Conservation (phyloP, 805 yeast genomes). For the Millerozyma acaciae region DNA sequence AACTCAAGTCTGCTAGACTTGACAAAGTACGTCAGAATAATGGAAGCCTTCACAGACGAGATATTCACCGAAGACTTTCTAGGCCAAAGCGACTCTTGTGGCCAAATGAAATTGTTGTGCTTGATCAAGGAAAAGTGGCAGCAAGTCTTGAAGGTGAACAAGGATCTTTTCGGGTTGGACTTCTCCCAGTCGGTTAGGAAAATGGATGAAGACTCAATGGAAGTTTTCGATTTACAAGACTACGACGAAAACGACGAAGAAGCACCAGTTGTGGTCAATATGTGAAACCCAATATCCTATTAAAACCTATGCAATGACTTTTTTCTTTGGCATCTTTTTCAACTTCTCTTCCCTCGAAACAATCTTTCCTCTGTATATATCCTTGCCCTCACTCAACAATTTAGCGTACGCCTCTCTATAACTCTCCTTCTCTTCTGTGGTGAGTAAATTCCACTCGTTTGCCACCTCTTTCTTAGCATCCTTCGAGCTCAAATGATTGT, state of each 20-base stretch:
- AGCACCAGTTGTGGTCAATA: constrained; percentile 21
- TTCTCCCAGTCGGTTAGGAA: constrained; percentile 2
- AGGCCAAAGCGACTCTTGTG: constrained; percentile 13
- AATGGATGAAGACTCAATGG: constrained; percentile 18
- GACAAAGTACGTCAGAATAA: constrained; percentile 10
- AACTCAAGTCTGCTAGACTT: constrained; percentile 17
- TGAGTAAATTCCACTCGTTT: constrained; percentile 22
- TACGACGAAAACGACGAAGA: constrained; percentile 25
- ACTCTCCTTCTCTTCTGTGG: constrained; percentile 23
- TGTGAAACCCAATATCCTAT: background rate
- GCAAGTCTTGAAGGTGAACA: constrained; percentile 7
- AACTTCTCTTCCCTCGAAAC: constrained; percentile 24
- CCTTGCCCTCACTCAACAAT: constrained; percentile 25
- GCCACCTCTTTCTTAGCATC: constrained; percentile 12
- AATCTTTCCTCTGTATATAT: constrained; percentile 24
- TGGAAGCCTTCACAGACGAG: constrained; percentile 18
- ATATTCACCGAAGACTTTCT: constrained; percentile 8
- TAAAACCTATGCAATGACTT: constrained; percentile 1
- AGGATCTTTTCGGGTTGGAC: constrained; percentile 8
- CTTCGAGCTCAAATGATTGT: constrained; percentile 6
- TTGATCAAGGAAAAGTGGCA: constrained; percentile 16
- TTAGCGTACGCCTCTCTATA: constrained; percentile 25
- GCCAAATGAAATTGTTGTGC: constrained; percentile 16
- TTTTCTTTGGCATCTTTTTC: constrained; percentile 5
- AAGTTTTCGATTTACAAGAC: constrained; percentile 18